A percentile compares a stretch with the other conserved stretches of the same genome.
Evolutionary conservation across 768 basidiomycete species (phyloP).

Genomic region (Serendipita sp.): DNA sequence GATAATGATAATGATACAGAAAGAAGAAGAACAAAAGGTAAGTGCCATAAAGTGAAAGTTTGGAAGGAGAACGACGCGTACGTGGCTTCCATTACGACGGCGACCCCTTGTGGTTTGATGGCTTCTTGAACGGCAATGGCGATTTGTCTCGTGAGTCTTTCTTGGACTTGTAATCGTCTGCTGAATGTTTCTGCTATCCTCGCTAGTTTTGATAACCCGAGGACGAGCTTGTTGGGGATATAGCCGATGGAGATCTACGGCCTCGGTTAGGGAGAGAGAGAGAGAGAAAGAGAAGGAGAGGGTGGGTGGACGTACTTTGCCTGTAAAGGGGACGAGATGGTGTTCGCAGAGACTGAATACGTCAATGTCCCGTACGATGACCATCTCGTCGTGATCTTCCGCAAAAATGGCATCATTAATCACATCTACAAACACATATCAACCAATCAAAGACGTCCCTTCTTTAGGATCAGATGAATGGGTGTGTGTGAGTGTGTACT

Average conservation of each 20-base stretch:
- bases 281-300: background rate
- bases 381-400: constrained; percentile 99
- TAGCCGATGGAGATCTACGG: constrained; percentile 88
- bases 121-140: constrained; percentile 97
- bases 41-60: background rate
- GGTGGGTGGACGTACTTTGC: constrained; percentile 47
- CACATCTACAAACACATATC: constrained; percentile 42
- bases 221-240: constrained; percentile 86
- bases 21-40: background rate
- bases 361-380: constrained; percentile 92
- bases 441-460: constrained; percentile 7
- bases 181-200: constrained; percentile 96
- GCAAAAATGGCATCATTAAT: constrained; percentile 97
- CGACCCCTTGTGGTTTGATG: constrained; percentile 94
- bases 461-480: constrained; percentile 4
- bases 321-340: constrained; percentile 94
- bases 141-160: constrained; percentile 92
- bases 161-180: constrained; percentile 90
- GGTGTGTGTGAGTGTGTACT: constrained; percentile 11
- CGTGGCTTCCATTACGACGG: constrained; percentile 99
- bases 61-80: constrained; percentile 27
- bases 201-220: constrained; percentile 91
- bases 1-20: constrained; percentile 7
- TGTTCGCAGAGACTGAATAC: constrained; percentile 97
- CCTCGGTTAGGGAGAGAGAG: constrained; percentile 1